Percentiles rank a stretch among this genome's conserved stretches.
Evolutionary conservation across 2,329 filamentous ascomycete genomes (phyloP).

Genomic region (Clonostachys sp.): DNA sequence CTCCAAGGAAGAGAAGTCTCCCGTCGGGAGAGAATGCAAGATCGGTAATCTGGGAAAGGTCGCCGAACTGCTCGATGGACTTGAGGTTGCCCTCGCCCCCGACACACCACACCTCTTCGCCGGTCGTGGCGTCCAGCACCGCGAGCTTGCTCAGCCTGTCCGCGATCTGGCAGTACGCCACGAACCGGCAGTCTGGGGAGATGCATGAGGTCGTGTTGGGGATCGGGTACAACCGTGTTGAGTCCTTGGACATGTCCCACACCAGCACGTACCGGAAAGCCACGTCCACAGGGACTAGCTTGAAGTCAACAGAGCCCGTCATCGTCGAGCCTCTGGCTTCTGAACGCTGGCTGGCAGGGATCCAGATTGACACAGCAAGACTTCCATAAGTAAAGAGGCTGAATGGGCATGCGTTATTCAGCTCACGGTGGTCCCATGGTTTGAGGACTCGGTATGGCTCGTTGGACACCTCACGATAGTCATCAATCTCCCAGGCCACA

Average conservation of each 20-base stretch:
- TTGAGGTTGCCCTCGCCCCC: conserved; percentile 12
- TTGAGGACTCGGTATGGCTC: conserved; percentile 27
- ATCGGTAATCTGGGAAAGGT: conserved; percentile 26
- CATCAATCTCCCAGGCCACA: conserved; percentile 29
- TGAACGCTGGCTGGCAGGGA: conserved; percentile 27
- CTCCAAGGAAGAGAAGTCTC: conserved; percentile 26
- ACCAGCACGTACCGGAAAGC: conserved; percentile 26
- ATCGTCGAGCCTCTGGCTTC: conserved; percentile 14
- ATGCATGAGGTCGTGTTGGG: conserved; percentile 30
- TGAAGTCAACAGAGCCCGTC: conserved; percentile 17
- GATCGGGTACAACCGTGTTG: conserved; percentile 29
- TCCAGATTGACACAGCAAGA: conserved; percentile 32
- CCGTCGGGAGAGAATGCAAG: conserved; percentile 30
- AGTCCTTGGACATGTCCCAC: conserved; percentile 30
- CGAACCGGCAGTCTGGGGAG: conserved; percentile 31
- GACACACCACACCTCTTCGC: conserved; percentile 26
- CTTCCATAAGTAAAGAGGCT: conserved; percentile 29
- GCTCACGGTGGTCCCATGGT: conserved; percentile 28
- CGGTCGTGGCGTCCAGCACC: conserved; percentile 29
- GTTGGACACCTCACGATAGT: conserved; percentile 12
- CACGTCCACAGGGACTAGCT: conserved; percentile 23
- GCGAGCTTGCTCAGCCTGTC: conserved; percentile 23
- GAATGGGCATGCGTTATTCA: conserved; percentile 30
- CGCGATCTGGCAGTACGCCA: conserved; percentile 30
- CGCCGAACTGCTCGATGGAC: conserved; percentile 21